Base-by-base conservation (phyloP, 75 land plant species). In the Pinus tabuliformis region DNA sequence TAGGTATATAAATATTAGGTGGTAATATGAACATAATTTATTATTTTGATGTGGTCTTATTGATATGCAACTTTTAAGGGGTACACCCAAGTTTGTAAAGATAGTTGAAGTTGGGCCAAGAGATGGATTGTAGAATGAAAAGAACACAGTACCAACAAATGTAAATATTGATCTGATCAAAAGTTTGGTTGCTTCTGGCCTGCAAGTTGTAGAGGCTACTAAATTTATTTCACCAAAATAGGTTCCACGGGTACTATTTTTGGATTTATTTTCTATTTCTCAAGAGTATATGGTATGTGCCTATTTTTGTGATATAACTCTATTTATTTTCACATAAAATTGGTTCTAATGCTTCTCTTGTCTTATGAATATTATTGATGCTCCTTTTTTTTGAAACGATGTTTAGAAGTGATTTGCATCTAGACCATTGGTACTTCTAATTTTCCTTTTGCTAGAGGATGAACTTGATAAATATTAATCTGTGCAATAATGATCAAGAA, bases 221-320 rank as follows among this genome's bases (percentile, higher is more conserved):
- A 97, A 98, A 75, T 97, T 97, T 84, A 98, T 97, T 3, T 97
- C 99, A 42, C 98, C 99, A 58, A 97, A 92, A 79, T 92, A 98
- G 98, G 98, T 97, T 12, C 99, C 99, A 79, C 98, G 94, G 95
- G 99, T 97, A 61, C 73, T 76, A 39, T 49, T 49, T 49, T 15
- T 14, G 52, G 8, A 21, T 59, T 59, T 16, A 12, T 39, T 22
- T 16, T 17, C 58, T 26, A 73, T 13, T 13, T 73, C 49, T 13
- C 17, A 21, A 6, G 24, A 28, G 60, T 33, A 30, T 22, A 26
- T 26, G 54, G 54, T 12, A 0, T 9, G 54, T 2, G 4, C 45
- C 20, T 9, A 39, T 68, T 22, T 39, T 42, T 18, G 52, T 9
- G 24, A 62, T 36, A 62, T 36, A 28, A 16, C 63, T 62, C 3